Percentiles rank a stretch among this genome's conserved stretches.
These are phyloP conservation scores for Neurospora sp. DNA, from an alignment of 495 filamentous ascomycete species.

Conservation along the genomic window DNA sequence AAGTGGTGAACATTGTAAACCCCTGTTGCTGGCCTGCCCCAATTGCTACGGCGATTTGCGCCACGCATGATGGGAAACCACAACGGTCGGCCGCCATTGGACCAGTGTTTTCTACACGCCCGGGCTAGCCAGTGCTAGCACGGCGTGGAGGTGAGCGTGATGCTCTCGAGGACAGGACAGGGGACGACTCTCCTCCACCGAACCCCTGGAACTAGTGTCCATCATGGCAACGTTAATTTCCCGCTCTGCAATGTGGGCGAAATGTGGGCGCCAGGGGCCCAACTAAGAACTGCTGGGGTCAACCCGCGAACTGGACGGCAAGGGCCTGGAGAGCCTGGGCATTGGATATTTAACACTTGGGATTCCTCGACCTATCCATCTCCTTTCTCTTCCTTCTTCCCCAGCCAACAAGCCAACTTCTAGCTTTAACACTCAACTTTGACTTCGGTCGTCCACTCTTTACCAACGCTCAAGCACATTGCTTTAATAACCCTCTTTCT, in stretches of 20 bases:
- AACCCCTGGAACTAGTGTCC: slow-evolving; percentile 25
- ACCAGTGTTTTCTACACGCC: background rate
- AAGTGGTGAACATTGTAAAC: background rate
- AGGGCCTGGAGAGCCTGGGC: background rate
- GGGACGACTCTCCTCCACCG: slow-evolving; percentile 14
- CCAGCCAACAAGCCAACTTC: slow-evolving; percentile 39
- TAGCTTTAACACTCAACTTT: slow-evolving; percentile 33
- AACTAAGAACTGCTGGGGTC: background rate
- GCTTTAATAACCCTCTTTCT: slow-evolving; percentile 34
- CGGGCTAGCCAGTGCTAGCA: background rate
- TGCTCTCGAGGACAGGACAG: background rate
- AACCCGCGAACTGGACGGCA: background rate
- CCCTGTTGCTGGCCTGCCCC: background rate
- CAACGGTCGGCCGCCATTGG: background rate
- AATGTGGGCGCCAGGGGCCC: background rate
- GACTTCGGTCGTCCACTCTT: slow-evolving; percentile 57
- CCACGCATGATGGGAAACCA: background rate
- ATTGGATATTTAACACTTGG: slow-evolving; percentile 22
- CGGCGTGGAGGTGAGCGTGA: slow-evolving; percentile 8
- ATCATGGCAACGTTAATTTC: slow-evolving; percentile 22
- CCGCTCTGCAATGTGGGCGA: slow-evolving; percentile 5
- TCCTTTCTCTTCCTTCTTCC: slow-evolving; percentile 31
- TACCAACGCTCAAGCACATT: slow-evolving; percentile 30
- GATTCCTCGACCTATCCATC: slow-evolving; percentile 15
- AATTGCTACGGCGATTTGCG: background rate